A percentile compares a stretch with the other conserved stretches of the same genome.
Evolutionary conservation across 495 filamentous ascomycete genomes (phyloP).

Genomic region (Aspergillus baeticus): DNA sequence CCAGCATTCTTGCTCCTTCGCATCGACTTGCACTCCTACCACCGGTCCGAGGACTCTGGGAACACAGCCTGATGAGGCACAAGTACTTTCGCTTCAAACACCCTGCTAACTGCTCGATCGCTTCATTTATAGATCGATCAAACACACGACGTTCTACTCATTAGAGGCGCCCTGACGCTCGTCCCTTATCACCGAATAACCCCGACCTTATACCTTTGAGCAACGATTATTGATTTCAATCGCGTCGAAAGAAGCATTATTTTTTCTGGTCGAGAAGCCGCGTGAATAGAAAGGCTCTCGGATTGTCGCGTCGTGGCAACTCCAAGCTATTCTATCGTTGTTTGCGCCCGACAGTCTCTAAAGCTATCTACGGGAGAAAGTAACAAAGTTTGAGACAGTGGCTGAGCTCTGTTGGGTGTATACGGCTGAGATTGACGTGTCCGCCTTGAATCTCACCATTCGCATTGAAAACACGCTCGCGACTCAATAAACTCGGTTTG

Average conservation of each 20-base stretch:
- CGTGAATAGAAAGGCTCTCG: neutral
- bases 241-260: neutral
- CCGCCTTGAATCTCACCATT: neutral
- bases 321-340: neutral
- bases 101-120: slow-evolving; percentile 1
- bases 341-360: neutral
- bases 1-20: neutral
- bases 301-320: neutral
- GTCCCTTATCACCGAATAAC: neutral
- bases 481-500: neutral
- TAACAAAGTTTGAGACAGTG: slow-evolving; percentile 3
- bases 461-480: slow-evolving; percentile 1
- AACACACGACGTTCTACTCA: neutral
- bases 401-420: slow-evolving; percentile 7
- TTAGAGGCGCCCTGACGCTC: neutral
- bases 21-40: neutral
- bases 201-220: neutral
- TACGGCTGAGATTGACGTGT: neutral
- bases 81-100: neutral
- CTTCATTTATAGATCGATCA: neutral
- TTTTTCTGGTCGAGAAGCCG: neutral
- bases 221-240: neutral
- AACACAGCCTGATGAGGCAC: neutral
- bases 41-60: neutral
- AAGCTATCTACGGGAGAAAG: neutral